Percentiles rank a stretch among this genome's conserved stretches.
phyloP scores from a whole-genome alignment of 2,329 filamentous ascomycete genomes.

The Clathrospora elynae region DNA sequence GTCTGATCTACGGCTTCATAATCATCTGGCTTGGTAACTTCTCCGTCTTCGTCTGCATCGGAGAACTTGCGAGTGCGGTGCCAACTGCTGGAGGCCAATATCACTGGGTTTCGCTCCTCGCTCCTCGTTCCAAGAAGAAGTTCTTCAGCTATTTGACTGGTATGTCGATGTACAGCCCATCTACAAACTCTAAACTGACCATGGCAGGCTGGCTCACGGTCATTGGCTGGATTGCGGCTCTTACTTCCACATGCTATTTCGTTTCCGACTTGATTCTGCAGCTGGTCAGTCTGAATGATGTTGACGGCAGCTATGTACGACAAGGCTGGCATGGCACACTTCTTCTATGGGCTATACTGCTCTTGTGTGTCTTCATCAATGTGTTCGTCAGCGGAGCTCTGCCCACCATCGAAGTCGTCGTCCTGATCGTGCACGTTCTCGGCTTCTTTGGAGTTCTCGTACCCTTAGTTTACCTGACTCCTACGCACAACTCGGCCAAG shows the following conservation, averaged over 20 bases:
- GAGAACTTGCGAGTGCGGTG: conserved; percentile 47
- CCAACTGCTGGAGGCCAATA: conserved; percentile 50
- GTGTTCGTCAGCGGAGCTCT: conserved; percentile 54
- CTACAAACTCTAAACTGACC: conserved; percentile 11
- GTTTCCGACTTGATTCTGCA: conserved; percentile 43
- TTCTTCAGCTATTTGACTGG: conserved; percentile 54
- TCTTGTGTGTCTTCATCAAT: conserved; percentile 54
- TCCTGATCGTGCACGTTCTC: conserved; percentile 57
- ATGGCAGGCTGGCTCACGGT: conserved; percentile 52
- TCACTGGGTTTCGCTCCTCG: conserved; percentile 52
- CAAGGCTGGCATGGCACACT: conserved; percentile 59
- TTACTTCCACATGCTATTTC: conserved; percentile 46
- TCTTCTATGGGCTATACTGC: conserved; percentile 53
- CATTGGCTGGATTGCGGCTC: conserved; percentile 51
- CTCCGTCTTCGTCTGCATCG: conserved; percentile 45
- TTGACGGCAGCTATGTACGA: conserved; percentile 42
- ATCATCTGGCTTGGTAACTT: conserved; percentile 47
- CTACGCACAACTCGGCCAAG: conserved; percentile 47
- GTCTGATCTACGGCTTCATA: conserved; percentile 46
- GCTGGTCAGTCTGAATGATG: conserved; percentile 48
- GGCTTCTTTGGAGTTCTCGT: conserved; percentile 61
- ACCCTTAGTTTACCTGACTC: conserved; percentile 42
- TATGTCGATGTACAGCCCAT: conserved; percentile 9
- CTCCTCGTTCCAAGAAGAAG: conserved; percentile 49
- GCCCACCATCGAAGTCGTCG: conserved; percentile 56